Conservation (phyloP, 768 basidiomycete genomes). For the Russula ochroleuca region DNA sequence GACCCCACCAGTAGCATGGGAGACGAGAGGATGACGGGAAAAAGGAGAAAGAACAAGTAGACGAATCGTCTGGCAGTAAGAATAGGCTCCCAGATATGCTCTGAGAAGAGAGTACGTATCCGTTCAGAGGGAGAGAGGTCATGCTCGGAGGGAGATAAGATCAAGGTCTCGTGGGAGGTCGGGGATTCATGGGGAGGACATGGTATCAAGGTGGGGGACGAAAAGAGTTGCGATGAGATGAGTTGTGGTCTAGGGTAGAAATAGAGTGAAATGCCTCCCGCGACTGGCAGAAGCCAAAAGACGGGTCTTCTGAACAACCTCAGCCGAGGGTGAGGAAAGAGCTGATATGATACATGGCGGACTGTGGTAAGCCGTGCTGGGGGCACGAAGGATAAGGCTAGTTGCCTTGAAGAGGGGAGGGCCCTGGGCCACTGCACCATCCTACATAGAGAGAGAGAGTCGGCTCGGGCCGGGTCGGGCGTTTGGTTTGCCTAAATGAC, state of each 20-base stretch:
- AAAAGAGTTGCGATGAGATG: slow-evolving; percentile 46
- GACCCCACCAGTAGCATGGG: slow-evolving; percentile 79
- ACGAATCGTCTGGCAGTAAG: slow-evolving; percentile 80
- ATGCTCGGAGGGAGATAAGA: slow-evolving; percentile 68
- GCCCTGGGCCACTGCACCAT: slow-evolving; percentile 32
- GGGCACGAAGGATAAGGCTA: slow-evolving; percentile 25
- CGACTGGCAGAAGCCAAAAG: slow-evolving; percentile 55
- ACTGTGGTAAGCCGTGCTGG: slow-evolving; percentile 10
- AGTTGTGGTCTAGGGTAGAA: slow-evolving; percentile 43
- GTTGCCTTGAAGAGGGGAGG: slow-evolving; percentile 30
- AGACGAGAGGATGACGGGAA: slow-evolving; percentile 77
- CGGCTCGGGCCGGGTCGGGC: not conserved
- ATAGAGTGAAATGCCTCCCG: slow-evolving; percentile 52
- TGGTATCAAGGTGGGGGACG: slow-evolving; percentile 48
- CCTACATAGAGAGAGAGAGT: not conserved
- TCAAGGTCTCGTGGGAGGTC: slow-evolving; percentile 34
- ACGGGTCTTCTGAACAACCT: slow-evolving; percentile 30
- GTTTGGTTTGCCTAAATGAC: not conserved
- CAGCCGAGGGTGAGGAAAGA: slow-evolving; percentile 33
- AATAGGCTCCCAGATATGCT: slow-evolving; percentile 77
- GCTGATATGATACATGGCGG: slow-evolving; percentile 36
- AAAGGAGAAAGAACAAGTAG: slow-evolving; percentile 75
- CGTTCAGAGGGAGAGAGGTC: slow-evolving; percentile 45
- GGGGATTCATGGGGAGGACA: slow-evolving; percentile 32
- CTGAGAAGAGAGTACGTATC: slow-evolving; percentile 46